phyloP scores from a whole-genome alignment of 805 yeast species.

The Teunomyces cretensis region DNA sequence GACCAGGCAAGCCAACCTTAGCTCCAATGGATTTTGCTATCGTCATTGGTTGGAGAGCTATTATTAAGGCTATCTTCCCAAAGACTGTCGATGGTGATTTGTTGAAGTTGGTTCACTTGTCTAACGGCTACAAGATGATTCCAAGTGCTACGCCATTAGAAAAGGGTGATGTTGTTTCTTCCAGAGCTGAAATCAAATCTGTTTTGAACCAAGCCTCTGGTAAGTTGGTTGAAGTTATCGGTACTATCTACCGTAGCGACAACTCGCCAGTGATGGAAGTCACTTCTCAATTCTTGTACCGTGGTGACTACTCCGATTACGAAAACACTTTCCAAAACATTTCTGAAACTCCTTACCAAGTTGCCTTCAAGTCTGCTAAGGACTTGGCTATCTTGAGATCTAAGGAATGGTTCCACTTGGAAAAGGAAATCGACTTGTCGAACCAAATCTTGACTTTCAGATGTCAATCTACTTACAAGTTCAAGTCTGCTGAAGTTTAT shows the following conservation, averaged over 20 bases:
- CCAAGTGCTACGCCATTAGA: conserved; percentile 89
- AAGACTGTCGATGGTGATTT: conserved; percentile 94
- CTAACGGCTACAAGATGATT: conserved; percentile 89
- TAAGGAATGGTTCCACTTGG: conserved; percentile 96
- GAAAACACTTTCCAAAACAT: conserved; percentile 89
- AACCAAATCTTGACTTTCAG: conserved; percentile 85
- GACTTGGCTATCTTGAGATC: conserved; percentile 92
- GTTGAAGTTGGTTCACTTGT: conserved; percentile 88
- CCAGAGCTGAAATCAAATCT: conserved; percentile 82
- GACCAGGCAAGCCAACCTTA: conserved; percentile 77
- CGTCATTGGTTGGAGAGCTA: conserved; percentile 97
- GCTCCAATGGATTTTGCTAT: conserved; percentile 99
- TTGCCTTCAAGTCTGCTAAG: conserved; percentile 69
- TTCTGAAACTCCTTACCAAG: conserved; percentile 83
- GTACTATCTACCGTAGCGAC: conserved; percentile 70
- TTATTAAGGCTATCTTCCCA: conserved; percentile 98
- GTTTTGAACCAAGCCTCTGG: conserved; percentile 91
- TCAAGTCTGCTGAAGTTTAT: conserved; percentile 72
- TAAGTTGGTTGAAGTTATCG: conserved; percentile 93
- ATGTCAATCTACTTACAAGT: conserved; percentile 79
- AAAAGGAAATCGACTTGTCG: conserved; percentile 65
- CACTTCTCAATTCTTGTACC: conserved; percentile 90
- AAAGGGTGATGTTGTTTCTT: conserved; percentile 81
- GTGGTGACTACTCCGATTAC: conserved; percentile 87
- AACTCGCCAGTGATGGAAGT: conserved; percentile 86